A percentile compares a stretch with the other conserved stretches of the same genome.
Evolutionary conservation across 257 asterid genomes (phyloP).

Genomic region (Scutellaria galericulata): DNA sequence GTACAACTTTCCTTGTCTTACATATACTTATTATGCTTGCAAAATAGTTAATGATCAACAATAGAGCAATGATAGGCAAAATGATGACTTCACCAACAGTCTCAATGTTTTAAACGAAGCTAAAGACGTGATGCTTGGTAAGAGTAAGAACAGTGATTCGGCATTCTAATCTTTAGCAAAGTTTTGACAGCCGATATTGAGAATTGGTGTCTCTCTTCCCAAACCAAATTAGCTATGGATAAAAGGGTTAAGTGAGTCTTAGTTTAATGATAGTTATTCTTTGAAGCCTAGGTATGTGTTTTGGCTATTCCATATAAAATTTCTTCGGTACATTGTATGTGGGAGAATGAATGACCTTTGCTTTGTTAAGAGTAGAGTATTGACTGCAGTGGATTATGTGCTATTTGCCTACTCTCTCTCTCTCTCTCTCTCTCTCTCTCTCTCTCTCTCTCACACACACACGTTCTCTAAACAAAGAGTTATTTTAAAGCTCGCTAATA

Average conservation of each 20-base stretch:
- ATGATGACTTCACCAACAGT: too few relatives aligned
- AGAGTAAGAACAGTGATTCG: conserved; percentile 63
- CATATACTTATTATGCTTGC: too few relatives aligned
- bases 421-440: too few relatives aligned
- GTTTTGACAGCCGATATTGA: conserved; percentile 29
- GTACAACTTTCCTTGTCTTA: too few relatives aligned
- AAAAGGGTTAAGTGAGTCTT: background rate
- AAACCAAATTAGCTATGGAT: conserved; percentile 3
- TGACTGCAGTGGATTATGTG: too few relatives aligned
- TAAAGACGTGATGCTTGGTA: conserved; percentile 75
- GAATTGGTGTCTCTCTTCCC: background rate
- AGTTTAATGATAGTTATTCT: conserved; percentile 17
- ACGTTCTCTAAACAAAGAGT: too few relatives aligned
- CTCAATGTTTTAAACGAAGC: conserved; percentile 47
- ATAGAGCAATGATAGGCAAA: too few relatives aligned
- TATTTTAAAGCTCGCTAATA: too few relatives aligned
- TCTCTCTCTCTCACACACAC: too few relatives aligned
- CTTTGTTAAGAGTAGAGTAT: background rate
- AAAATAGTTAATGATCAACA: too few relatives aligned
- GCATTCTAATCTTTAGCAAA: conserved; percentile 55
- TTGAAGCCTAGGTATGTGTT: conserved; percentile 15
- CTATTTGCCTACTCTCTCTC: too few relatives aligned
- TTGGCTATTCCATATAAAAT: background rate
- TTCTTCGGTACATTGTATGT: conserved; percentile 16
- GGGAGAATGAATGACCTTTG: conserved; percentile 9